Evolutionary conservation across 495 filamentous ascomycete genomes (phyloP).

Genomic region (Penicillium dipodomyicola): DNA sequence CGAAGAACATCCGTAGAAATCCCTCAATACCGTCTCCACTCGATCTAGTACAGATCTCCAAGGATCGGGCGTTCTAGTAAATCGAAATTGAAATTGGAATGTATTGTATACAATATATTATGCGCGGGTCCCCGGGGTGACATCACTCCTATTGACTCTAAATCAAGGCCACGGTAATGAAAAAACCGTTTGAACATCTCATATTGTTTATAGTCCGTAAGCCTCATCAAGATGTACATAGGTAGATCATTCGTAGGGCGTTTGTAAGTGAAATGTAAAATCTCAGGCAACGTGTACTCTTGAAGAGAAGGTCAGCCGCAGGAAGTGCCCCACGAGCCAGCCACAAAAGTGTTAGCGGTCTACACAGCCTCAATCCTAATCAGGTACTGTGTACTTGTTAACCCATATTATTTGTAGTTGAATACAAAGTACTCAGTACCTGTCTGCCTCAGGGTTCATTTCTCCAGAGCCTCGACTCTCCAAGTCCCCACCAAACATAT

Average conservation of each 20-base stretch:
- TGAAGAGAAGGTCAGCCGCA: conserved; percentile 7
- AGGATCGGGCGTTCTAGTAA: not conserved
- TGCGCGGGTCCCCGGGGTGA: not conserved
- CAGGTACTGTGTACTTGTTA: conserved; percentile 17
- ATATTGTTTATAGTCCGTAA: not conserved
- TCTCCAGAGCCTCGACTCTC: conserved; percentile 30
- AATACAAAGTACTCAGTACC: conserved; percentile 17
- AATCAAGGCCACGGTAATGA: not conserved
- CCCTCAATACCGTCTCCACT: not conserved
- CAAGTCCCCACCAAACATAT: conserved; percentile 8
- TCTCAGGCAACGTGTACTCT: conserved; percentile 1
- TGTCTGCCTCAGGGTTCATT: conserved; percentile 16
- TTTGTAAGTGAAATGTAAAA: not conserved
- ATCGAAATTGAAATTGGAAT: not conserved
- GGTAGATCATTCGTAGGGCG: not conserved
- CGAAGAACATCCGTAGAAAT: not conserved
- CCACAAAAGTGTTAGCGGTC: conserved; percentile 30
- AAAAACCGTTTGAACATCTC: not conserved
- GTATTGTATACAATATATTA: not conserved
- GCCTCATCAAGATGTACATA: not conserved
- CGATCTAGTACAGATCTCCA: not conserved
- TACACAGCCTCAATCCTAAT: conserved; percentile 39
- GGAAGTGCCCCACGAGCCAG: conserved; percentile 22
- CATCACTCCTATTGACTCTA: not conserved
- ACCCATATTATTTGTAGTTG: not conserved